Evolutionary conservation across 1,284 basidiomycete genomes (phyloP), one percentile per base, ranked within the genome.

Genomic region (Malassezia globosa): DNA sequence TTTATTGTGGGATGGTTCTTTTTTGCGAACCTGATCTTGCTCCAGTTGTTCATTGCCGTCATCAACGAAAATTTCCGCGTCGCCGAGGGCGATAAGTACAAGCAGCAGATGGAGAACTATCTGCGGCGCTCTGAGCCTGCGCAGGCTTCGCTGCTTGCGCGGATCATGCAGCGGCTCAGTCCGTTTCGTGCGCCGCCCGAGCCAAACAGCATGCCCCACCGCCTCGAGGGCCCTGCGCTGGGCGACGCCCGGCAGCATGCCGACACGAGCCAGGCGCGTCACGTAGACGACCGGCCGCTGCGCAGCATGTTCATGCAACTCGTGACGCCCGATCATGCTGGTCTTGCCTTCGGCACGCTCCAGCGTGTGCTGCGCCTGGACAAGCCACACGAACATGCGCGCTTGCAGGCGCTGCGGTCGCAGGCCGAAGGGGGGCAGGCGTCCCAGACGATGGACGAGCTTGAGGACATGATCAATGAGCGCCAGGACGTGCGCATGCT

Each of bases 11-110:
- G 78, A 5, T 97, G 92, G 92, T 80, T 95, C 75, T 75, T 94
- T 41, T 90, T 97, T 59, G 82, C 87, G 1, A 92, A 92, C 70
- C 92, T 90, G 75, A 88, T 95, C 63, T 77, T 96, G n/a, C 72
- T 94, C 48, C 89, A 95, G 65, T 87, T 96, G 83, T 95, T 96
- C 76, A 89, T 97, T 65, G 92, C 90, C 27, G 90, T 96, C 45
- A 90, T 97, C 77, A 89, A 94, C 72, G 90, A 95, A 76, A 95
- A 94, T 73, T 96, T 96, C 62, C 79, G 84, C 36, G 81, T 95
- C 4, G 87, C 88, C 0, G 92, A 96, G 66, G 87, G 92, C 69
- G 79, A 82, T 38, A 95, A 94, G 74, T 81, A 83, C 48, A 79
- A 80, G 38, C 80, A 84, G 58, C 92, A 96, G 72, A 81, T 85